Evolutionary conservation across 1,284 basidiomycete species (phyloP).

Genomic region (Trametes pubescens): DNA sequence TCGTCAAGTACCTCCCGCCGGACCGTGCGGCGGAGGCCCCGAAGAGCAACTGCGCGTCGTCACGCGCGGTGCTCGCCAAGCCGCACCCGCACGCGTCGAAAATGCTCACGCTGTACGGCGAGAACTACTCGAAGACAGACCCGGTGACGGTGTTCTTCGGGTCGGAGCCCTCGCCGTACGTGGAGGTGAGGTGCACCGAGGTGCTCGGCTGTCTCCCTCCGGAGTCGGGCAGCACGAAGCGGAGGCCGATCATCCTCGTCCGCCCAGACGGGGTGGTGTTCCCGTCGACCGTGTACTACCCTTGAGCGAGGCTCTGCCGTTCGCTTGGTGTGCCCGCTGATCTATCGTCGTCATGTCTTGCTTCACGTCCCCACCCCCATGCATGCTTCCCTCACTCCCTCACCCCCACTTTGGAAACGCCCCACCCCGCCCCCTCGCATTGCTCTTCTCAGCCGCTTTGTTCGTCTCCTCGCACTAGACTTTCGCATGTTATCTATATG

Average conservation of each 20-base stretch:
- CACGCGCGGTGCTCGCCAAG: slow-evolving; percentile 73
- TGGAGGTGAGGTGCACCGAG: slow-evolving; percentile 90
- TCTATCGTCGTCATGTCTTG: slow-evolving; percentile 16
- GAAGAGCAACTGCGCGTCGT: slow-evolving; percentile 68
- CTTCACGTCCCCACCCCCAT: not conserved
- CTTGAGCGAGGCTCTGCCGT: slow-evolving; percentile 46
- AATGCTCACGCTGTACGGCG: slow-evolving; percentile 89
- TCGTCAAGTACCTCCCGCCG: slow-evolving; percentile 87
- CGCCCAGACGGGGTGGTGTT: slow-evolving; percentile 91
- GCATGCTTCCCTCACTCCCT: not conserved
- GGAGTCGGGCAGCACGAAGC: slow-evolving; percentile 66
- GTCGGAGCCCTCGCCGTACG: slow-evolving; percentile 84
- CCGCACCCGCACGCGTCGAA: slow-evolving; percentile 75
- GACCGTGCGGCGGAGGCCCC: slow-evolving; percentile 80
- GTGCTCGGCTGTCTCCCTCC: slow-evolving; percentile 84
- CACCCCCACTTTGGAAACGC: not conserved
- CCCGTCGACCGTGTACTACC: slow-evolving; percentile 88
- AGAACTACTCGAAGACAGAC: slow-evolving; percentile 86
- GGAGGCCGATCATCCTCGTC: slow-evolving; percentile 85
- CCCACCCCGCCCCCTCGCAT: slow-evolving; percentile 21
- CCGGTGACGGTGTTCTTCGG: slow-evolving; percentile 89
- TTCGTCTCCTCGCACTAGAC: slow-evolving; percentile 31
- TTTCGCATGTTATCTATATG: slow-evolving; percentile 36
- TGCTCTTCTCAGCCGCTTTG: slow-evolving; percentile 26
- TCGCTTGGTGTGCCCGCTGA: slow-evolving; percentile 6